A percentile compares a stretch with the other conserved stretches of the same genome.
These are phyloP conservation scores for Tilletia setariae DNA, from an alignment of 1,284 basidiomycete species.

Conservation along the genomic window DNA sequence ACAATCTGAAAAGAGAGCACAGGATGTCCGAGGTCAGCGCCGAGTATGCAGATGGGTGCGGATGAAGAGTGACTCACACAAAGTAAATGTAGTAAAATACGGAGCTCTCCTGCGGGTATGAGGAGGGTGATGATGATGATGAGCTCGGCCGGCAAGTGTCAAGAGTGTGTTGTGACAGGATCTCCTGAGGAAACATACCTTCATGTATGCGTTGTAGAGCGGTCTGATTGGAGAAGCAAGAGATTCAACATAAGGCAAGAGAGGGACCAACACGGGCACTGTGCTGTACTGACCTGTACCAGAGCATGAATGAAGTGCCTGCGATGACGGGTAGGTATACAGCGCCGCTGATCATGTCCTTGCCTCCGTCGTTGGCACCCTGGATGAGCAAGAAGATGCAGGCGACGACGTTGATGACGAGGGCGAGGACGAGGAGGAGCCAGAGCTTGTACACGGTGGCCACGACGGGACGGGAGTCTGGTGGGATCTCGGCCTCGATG, in stretches of 20 bases:
- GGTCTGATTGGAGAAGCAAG: slow-evolving; percentile 65
- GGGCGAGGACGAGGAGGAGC: slow-evolving; percentile 62
- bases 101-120: background rate
- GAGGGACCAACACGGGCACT: no score
- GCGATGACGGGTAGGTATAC: slow-evolving; percentile 82
- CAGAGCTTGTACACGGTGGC: slow-evolving; percentile 64
- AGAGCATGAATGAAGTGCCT: slow-evolving; percentile 77
- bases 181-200: slow-evolving; percentile 63
- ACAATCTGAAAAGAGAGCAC: background rate
- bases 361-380: slow-evolving; percentile 72
- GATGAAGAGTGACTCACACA: slow-evolving; percentile 21
- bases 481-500: slow-evolving; percentile 81
- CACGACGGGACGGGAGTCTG: slow-evolving; percentile 73
- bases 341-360: slow-evolving; percentile 66
- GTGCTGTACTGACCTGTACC: slow-evolving; percentile 57
- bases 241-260: no score
- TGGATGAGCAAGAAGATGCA: slow-evolving; percentile 80
- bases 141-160: no score
- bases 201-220: slow-evolving; percentile 94
- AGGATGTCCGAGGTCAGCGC: background rate
- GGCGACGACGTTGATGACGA: slow-evolving; percentile 84
- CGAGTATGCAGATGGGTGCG: background rate
- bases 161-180: no score
- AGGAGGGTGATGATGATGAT: background rate
- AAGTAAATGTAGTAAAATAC: slow-evolving; percentile 31